These are phyloP conservation scores for Tylopilus plumbeoviolaceoides DNA, from an alignment of 768 basidiomycete species.

Conservation along the genomic window DNA sequence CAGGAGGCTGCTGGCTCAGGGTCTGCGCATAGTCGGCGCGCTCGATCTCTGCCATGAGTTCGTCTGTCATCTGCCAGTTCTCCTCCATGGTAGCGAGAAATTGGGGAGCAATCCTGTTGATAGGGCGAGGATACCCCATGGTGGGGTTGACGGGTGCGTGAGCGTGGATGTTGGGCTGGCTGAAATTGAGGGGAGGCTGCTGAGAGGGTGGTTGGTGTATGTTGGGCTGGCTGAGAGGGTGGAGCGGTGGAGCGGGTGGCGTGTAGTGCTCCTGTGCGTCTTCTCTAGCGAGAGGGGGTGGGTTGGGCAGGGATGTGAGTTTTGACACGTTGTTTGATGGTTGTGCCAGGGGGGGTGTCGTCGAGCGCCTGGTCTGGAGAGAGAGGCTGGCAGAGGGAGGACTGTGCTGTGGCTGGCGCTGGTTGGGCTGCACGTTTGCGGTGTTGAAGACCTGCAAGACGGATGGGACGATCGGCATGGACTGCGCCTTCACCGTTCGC, in stretches of 20 bases:
- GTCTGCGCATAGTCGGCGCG: conserved; percentile 62
- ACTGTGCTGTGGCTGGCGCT: no score
- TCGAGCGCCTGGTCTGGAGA: no score
- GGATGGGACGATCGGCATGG: no score
- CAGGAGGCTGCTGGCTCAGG: conserved; percentile 41
- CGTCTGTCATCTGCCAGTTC: conserved; percentile 64
- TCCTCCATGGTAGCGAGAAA: conserved; percentile 54
- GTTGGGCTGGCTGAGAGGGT: conserved; percentile 29
- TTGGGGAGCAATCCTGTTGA: conserved; percentile 51
- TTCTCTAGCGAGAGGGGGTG: conserved; percentile 7
- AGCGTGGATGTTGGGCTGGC: conserved; percentile 26
- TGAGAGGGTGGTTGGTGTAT: conserved; percentile 34
- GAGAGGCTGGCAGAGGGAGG: no score
- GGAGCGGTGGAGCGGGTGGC: conserved; percentile 38
- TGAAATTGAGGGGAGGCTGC: conserved; percentile 26
- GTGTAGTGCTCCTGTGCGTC: conserved; percentile 39
- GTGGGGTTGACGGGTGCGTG: conserved; percentile 22
- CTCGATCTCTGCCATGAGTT: conserved; percentile 69
- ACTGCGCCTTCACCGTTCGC: no score
- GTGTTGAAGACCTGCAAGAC: no score
- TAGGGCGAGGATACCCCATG: conserved; percentile 61
- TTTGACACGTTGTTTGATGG: no score
- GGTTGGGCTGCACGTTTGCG: no score
- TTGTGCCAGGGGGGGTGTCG: no score
- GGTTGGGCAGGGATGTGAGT: conserved; percentile 23